Evolutionary conservation across 2,329 filamentous ascomycete species (phyloP).

Genomic region (Colletotrichum neosansevieriae): DNA sequence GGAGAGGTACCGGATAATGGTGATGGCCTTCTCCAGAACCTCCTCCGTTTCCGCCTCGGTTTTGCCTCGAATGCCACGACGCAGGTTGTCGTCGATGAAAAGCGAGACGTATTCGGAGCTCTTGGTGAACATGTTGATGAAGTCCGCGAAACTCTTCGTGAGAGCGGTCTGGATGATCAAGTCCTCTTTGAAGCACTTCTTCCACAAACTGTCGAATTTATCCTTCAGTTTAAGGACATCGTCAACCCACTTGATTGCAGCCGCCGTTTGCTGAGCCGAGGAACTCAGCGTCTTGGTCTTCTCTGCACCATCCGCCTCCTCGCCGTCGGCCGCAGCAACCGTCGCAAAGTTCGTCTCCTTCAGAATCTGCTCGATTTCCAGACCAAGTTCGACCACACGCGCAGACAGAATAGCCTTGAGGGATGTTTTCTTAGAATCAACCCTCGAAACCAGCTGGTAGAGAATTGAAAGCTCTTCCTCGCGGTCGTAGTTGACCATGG

Average conservation of each 20-base stretch:
- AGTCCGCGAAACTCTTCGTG: slow-evolving; percentile 88
- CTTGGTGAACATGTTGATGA: slow-evolving; percentile 90
- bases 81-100: slow-evolving; percentile 96
- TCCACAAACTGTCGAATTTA: slow-evolving; percentile 88
- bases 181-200: slow-evolving; percentile 78
- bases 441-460: slow-evolving; percentile 81
- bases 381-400: slow-evolving; percentile 83
- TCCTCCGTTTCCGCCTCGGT: slow-evolving; percentile 87
- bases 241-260: slow-evolving; percentile 95
- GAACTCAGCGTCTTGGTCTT: slow-evolving; percentile 55
- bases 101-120: slow-evolving; percentile 94
- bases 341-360: slow-evolving; percentile 66
- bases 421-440: slow-evolving; percentile 79
- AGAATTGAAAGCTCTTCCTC: slow-evolving; percentile 82
- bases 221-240: slow-evolving; percentile 88
- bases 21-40: slow-evolving; percentile 89
- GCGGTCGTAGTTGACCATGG: slow-evolving; percentile 93
- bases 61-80: slow-evolving; percentile 92
- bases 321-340: slow-evolving; percentile 53
- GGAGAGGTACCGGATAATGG: slow-evolving; percentile 85
- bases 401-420: slow-evolving; percentile 78
- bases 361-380: slow-evolving; percentile 81
- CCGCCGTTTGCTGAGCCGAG: slow-evolving; percentile 82
- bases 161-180: slow-evolving; percentile 83
- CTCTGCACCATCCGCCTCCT: slow-evolving; percentile 63